These are phyloP conservation scores for Clarireedia sp. DNA, from an alignment of 2,329 filamentous ascomycete genomes.

Conservation along the genomic window DNA sequence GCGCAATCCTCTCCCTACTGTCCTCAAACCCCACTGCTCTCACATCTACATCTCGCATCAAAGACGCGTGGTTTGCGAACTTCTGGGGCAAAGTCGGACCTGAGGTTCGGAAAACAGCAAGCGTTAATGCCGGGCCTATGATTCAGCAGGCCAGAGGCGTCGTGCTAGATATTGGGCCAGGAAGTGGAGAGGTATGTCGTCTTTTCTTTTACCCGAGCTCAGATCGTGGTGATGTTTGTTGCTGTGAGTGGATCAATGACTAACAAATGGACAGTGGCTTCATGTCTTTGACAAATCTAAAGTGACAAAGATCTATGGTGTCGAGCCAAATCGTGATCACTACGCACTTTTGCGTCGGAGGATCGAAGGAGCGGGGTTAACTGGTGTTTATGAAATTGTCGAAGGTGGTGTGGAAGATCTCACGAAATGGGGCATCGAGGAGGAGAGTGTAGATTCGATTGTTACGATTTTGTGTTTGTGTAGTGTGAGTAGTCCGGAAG, in stretches of 20 bases:
- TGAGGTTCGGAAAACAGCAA: slow-evolving; percentile 36
- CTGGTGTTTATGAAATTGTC: slow-evolving; percentile 51
- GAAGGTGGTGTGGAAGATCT: slow-evolving; percentile 56
- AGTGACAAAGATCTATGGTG: slow-evolving; percentile 45
- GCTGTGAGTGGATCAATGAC: slow-evolving; percentile 43
- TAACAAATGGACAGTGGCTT: slow-evolving; percentile 30
- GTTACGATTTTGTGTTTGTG: slow-evolving; percentile 27
- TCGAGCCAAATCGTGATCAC: slow-evolving; percentile 54
- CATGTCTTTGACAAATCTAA: slow-evolving; percentile 9
- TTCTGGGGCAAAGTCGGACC: slow-evolving; percentile 54
- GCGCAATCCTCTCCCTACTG: slow-evolving; percentile 40
- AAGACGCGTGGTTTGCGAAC: slow-evolving; percentile 47
- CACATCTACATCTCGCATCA: slow-evolving; percentile 31
- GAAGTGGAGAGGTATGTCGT: slow-evolving; percentile 46
- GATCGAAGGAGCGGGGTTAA: slow-evolving; percentile 44
- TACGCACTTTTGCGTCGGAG: slow-evolving; percentile 40
- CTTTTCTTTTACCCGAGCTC: slow-evolving; percentile 32
- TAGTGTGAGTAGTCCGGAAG: slow-evolving; percentile 18
- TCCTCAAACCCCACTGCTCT: slow-evolving; percentile 32
- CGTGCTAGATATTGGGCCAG: slow-evolving; percentile 51
- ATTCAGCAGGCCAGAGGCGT: slow-evolving; percentile 19
- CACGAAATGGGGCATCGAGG: slow-evolving; percentile 34
- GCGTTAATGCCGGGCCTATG: slow-evolving; percentile 39
- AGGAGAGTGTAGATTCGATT: slow-evolving; percentile 30
- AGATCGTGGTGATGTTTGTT: neutral